Conservation (phyloP, 371 early-diverging fungal genomes). For the Blakeslea trispora region DNA sequence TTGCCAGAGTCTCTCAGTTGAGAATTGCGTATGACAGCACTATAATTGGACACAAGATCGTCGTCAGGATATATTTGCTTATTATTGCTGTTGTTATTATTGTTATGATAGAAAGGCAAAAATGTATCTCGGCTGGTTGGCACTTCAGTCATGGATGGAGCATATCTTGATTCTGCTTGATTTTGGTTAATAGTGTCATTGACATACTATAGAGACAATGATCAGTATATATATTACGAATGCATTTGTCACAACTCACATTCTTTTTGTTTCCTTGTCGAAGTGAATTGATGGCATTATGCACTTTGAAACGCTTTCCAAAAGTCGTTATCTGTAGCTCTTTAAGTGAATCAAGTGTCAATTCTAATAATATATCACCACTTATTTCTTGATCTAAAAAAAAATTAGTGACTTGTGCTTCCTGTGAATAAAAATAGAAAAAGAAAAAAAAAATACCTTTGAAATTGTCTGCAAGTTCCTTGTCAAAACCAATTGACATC, state of each 20-base stretch:
- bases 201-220: background rate
- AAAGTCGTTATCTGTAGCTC: slow-evolving; percentile 70
- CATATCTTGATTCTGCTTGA: slow-evolving; percentile 9
- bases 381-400: slow-evolving; percentile 68
- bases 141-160: slow-evolving; percentile 6
- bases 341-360: slow-evolving; percentile 68
- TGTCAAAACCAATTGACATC: slow-evolving; percentile 56
- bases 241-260: background rate
- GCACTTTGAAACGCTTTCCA: slow-evolving; percentile 71
- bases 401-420: background rate
- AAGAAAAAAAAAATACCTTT: slow-evolving; percentile 36
- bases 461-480: slow-evolving; percentile 52
- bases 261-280: slow-evolving; percentile 29
- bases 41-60: slow-evolving; percentile 38
- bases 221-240: background rate
- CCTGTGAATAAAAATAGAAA: background rate
- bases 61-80: slow-evolving; percentile 23
- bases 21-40: slow-evolving; percentile 28
- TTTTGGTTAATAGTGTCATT: background rate
- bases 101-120: slow-evolving; percentile 8
- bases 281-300: slow-evolving; percentile 63
- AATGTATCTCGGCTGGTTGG: background rate
- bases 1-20: background rate
- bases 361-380: slow-evolving; percentile 67
- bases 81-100: slow-evolving; percentile 2